Conservation (phyloP, 306 rosid species). For the Malus sieversii region DNA sequence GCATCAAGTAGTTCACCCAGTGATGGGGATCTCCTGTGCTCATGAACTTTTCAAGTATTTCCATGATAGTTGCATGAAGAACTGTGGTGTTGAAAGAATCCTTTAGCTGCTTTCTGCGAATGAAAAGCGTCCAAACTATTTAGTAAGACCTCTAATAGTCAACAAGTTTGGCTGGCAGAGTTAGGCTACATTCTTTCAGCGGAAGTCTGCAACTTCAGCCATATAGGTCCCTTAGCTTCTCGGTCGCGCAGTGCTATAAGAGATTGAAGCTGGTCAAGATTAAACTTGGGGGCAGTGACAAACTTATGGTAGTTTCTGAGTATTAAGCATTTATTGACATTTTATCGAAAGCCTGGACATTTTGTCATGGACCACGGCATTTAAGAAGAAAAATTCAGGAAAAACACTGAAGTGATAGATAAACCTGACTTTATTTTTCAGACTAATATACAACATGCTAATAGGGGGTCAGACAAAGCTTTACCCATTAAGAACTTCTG, state of each 20-base stretch:
- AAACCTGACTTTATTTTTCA: background rate
- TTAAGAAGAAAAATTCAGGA: background rate
- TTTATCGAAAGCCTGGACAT: background rate
- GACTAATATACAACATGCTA: conserved; percentile 7
- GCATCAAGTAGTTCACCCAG: conserved; percentile 80
- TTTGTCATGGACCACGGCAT: background rate
- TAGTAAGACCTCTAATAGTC: background rate
- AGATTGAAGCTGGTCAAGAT: background rate
- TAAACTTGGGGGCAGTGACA: background rate
- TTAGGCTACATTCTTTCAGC: background rate
- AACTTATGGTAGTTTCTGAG: background rate
- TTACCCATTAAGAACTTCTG: conserved; percentile 78
- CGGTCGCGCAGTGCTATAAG: background rate
- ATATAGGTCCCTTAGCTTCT: background rate
- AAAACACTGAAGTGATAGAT: background rate
- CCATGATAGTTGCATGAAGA: conserved; percentile 52
- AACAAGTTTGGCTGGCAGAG: background rate
- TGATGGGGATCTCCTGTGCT: conserved; percentile 57
- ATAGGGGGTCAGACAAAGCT: conserved; percentile 25
- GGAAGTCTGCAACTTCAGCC: background rate
- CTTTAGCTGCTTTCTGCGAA: conserved; percentile 70
- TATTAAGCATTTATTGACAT: background rate
- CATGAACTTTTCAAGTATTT: conserved; percentile 63
- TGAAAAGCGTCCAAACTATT: conserved; percentile 22
- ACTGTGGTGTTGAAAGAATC: conserved; percentile 48